Evolutionary conservation across 345 rosid species (phyloP).

Genomic region (Psidium guajava): DNA sequence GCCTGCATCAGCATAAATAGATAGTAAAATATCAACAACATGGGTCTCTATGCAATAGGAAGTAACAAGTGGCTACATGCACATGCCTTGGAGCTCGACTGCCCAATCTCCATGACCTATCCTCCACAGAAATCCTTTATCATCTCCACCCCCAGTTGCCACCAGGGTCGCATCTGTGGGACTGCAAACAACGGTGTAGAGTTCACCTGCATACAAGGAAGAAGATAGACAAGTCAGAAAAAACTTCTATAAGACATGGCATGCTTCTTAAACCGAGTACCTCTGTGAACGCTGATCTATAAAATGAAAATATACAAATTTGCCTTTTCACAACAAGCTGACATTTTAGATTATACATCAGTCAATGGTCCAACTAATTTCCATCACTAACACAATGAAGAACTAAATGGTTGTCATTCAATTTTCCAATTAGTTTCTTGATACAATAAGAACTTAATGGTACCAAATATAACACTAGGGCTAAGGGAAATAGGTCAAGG

Average conservation of each 20-base stretch:
- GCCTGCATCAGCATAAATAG: background rate
- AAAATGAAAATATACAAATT: background rate
- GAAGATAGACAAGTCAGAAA: background rate
- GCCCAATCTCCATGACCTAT: constrained; percentile 91
- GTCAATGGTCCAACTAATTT: background rate
- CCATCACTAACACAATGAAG: background rate
- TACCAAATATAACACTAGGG: too few relatives aligned
- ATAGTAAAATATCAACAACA: background rate
- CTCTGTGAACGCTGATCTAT: background rate
- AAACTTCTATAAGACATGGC: background rate
- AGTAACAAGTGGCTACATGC: background rate
- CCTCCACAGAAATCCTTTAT: constrained; percentile 72
- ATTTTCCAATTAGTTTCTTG: background rate
- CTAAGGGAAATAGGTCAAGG: too few relatives aligned
- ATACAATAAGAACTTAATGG: background rate
- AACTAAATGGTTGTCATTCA: background rate
- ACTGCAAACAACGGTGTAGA: constrained; percentile 66
- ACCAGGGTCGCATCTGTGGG: constrained; percentile 69
- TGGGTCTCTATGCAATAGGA: background rate
- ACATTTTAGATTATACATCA: background rate
- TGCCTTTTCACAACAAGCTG: background rate
- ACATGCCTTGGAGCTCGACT: constrained; percentile 50
- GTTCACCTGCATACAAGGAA: constrained; percentile 38
- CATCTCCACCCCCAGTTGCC: constrained; percentile 94
- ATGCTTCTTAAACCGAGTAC: background rate